A percentile compares a stretch with the other conserved stretches of the same genome.
Conservation (phyloP, 495 filamentous ascomycete genomes). For the Cercophora samala region DNA sequence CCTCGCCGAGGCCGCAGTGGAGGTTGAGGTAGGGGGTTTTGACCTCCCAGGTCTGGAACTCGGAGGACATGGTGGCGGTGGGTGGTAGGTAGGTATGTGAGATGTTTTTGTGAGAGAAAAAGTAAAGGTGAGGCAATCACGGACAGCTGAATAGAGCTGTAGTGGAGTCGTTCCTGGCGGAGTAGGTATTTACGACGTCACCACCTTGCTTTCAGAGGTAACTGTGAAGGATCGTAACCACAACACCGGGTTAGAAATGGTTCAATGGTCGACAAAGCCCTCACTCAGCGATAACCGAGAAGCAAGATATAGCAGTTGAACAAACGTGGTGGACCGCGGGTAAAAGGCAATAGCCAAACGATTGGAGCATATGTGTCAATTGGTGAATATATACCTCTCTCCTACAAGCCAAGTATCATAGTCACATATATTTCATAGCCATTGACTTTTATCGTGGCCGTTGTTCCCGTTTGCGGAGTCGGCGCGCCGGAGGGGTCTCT, state of each 20-base stretch:
- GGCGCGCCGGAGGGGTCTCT: background rate
- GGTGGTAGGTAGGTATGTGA: background rate
- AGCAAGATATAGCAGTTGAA: background rate
- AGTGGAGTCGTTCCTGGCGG: background rate
- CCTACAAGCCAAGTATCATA: background rate
- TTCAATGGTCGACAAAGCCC: background rate
- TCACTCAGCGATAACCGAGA: background rate
- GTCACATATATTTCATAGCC: background rate
- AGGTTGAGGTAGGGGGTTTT: constrained; percentile 70
- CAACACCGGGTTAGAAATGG: background rate
- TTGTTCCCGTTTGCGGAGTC: background rate
- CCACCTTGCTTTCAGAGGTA: no score
- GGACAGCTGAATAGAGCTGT: background rate
- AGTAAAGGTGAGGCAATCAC: background rate
- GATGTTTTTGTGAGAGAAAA: background rate
- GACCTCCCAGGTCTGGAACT: constrained; percentile 44
- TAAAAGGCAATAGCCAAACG: background rate
- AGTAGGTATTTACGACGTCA: background rate
- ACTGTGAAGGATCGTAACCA: background rate
- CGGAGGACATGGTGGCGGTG: background rate
- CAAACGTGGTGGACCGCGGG: background rate
- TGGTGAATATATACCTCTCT: background rate
- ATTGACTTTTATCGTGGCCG: background rate
- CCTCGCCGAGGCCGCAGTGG: constrained; percentile 75
- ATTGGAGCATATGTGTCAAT: background rate